These are phyloP conservation scores for Oryza officinalis DNA, from an alignment of 176 grass and related monocot genomes.

Conservation along the genomic window DNA sequence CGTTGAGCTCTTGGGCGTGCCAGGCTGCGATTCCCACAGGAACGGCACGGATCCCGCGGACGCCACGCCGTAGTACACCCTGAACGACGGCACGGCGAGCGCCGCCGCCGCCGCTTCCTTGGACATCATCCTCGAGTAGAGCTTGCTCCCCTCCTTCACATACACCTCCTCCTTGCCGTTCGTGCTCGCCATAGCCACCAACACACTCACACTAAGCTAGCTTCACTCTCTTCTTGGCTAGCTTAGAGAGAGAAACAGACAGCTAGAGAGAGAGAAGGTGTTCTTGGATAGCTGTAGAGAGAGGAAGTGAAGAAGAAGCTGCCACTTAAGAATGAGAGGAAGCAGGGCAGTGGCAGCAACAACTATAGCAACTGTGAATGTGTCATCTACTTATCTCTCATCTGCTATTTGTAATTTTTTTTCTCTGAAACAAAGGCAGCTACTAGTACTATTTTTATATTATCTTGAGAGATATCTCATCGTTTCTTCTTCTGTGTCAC, in stretches of 20 bases:
- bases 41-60: conserved; percentile 56
- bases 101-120: conserved; percentile 47
- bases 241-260: neutral
- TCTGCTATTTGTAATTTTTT: conserved; percentile 10
- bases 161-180: neutral
- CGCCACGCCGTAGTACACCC: conserved; percentile 56
- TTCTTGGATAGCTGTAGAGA: neutral
- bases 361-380: conserved; percentile 20
- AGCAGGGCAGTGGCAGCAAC: conserved; percentile 12
- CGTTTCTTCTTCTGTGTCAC: too few species aligned
- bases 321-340: conserved; percentile 23
- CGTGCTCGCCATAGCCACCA: conserved; percentile 37
- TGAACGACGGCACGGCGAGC: conserved; percentile 51
- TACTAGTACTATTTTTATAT: too few species aligned
- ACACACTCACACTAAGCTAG: neutral
- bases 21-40: conserved; percentile 59
- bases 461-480: too few species aligned
- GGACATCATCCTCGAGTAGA: conserved; percentile 53
- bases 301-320: conserved; percentile 31
- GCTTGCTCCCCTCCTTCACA: conserved; percentile 35
- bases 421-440: neutral
- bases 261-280: neutral
- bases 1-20: conserved; percentile 52
- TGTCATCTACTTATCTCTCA: neutral
- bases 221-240: neutral